Evolutionary conservation across 371 early-diverging fungal genomes (phyloP).

Genomic region (Aphelidium insulamus): DNA sequence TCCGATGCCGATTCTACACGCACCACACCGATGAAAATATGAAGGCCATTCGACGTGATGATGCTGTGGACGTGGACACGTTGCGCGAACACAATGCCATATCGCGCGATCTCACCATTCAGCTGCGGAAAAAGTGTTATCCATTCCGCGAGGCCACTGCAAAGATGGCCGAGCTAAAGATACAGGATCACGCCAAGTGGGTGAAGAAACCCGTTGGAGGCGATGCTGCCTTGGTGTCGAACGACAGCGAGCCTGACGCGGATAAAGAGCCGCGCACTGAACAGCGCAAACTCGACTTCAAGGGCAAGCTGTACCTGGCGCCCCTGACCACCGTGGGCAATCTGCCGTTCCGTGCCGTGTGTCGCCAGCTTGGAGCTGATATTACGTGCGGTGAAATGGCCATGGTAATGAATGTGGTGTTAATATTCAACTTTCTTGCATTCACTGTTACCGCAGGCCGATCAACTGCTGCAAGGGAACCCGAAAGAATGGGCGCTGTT

Average conservation of each 20-base stretch:
- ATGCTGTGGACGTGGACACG: constrained; percentile 11
- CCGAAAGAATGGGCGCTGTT: constrained; percentile 69
- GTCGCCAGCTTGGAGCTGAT: constrained; percentile 81
- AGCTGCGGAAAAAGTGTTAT: constrained; percentile 11
- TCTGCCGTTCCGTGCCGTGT: constrained; percentile 81
- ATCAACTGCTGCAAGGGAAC: constrained; percentile 19
- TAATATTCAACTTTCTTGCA: neutral
- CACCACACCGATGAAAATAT: constrained; percentile 36
- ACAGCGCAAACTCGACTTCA: constrained; percentile 32
- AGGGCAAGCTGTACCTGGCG: constrained; percentile 77
- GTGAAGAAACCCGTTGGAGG: too few relatives aligned
- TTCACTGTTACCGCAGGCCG: neutral
- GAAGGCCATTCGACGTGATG: constrained; percentile 19
- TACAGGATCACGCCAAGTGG: too few relatives aligned
- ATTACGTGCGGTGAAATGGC: constrained; percentile 96
- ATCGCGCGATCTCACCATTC: neutral
- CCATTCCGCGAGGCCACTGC: constrained; percentile 5
- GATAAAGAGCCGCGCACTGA: constrained; percentile 21
- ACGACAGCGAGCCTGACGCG: constrained; percentile 17
- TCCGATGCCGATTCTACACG: constrained; percentile 50
- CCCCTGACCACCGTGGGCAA: constrained; percentile 96
- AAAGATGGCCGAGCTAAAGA: too few relatives aligned
- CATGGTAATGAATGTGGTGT: constrained; percentile 37
- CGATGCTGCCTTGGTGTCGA: too few relatives aligned
- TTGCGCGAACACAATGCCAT: constrained; percentile 2